A percentile compares a stretch with the other conserved stretches of the same genome.
These are phyloP conservation scores for Talaromyces adpressus DNA, from an alignment of 495 filamentous ascomycete species.

Conservation along the genomic window DNA sequence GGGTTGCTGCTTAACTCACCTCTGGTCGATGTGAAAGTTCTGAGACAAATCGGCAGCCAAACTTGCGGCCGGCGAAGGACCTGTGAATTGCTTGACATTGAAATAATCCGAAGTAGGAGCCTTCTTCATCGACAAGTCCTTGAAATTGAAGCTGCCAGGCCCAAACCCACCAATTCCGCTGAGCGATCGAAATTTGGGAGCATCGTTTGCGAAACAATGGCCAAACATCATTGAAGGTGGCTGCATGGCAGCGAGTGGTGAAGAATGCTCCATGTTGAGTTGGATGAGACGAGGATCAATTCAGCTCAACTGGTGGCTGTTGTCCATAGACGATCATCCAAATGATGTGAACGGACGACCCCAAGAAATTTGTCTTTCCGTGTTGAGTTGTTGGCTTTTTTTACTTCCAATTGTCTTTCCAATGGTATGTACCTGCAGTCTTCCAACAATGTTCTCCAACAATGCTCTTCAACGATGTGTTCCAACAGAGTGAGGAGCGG, in stretches of 20 bases:
- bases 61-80: conserved; percentile 84
- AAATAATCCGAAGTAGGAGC: conserved; percentile 64
- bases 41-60: conserved; percentile 90
- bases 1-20: conserved; percentile 37
- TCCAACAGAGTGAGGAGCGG: background rate
- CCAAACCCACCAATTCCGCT: conserved; percentile 48
- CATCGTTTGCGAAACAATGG: conserved; percentile 47
- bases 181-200: conserved; percentile 43
- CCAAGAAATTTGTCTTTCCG: background rate
- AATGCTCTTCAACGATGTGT: background rate
- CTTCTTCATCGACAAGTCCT: conserved; percentile 64
- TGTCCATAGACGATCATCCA: conserved; percentile 6
- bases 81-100: conserved; percentile 61
- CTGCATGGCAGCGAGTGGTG: conserved; percentile 90
- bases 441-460: background rate
- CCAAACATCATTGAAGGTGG: conserved; percentile 58
- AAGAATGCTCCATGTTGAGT: conserved; percentile 77
- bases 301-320: background rate
- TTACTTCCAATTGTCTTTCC: background rate
- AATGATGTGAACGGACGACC: background rate
- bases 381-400: background rate
- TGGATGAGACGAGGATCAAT: conserved; percentile 3
- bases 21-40: conserved; percentile 91
- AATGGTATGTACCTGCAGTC: background rate
- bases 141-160: conserved; percentile 63